These are phyloP conservation scores for Miamiensis avidus DNA, from an alignment of 169 alveolate genomes.

Conservation along the genomic window DNA sequence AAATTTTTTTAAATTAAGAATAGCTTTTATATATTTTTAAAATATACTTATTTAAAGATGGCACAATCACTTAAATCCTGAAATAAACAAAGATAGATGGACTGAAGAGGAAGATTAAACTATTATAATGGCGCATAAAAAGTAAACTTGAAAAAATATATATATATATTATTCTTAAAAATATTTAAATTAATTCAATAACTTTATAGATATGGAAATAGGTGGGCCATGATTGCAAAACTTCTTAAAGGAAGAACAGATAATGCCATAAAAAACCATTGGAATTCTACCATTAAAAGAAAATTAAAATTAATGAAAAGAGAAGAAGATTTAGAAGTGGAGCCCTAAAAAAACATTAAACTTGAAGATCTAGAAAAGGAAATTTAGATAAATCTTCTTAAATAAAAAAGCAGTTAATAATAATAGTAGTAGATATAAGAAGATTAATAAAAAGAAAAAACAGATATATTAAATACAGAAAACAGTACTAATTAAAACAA, in stretches of 20 bases:
- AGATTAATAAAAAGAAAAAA: too few species aligned
- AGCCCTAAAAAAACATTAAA: background rate
- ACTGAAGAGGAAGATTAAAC: conserved; percentile 73
- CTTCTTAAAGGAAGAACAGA: conserved; percentile 88
- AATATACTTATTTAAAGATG: conserved; percentile 56
- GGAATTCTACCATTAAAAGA: conserved; percentile 87
- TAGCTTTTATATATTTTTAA: too few species aligned
- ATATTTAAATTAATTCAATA: too few species aligned
- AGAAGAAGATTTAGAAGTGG: background rate
- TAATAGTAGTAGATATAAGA: too few species aligned
- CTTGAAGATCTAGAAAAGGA: background rate
- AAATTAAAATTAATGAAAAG: conserved; percentile 25
- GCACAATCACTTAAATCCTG: conserved; percentile 87
- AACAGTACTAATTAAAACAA: too few species aligned
- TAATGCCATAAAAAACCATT: conserved; percentile 88
- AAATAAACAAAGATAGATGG: conserved; percentile 77
- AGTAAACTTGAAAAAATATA: background rate
- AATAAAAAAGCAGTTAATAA: too few species aligned
- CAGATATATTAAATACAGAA: too few species aligned
- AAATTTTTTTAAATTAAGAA: background rate
- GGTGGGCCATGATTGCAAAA: conserved; percentile 88
- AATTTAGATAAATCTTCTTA: too few species aligned
- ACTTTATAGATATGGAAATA: conserved; percentile 71
- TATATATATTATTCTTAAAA: background rate
- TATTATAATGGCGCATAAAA: conserved; percentile 23